Conservation (phyloP, 2,329 filamentous ascomycete species). For the Phialocephala sp. region DNA sequence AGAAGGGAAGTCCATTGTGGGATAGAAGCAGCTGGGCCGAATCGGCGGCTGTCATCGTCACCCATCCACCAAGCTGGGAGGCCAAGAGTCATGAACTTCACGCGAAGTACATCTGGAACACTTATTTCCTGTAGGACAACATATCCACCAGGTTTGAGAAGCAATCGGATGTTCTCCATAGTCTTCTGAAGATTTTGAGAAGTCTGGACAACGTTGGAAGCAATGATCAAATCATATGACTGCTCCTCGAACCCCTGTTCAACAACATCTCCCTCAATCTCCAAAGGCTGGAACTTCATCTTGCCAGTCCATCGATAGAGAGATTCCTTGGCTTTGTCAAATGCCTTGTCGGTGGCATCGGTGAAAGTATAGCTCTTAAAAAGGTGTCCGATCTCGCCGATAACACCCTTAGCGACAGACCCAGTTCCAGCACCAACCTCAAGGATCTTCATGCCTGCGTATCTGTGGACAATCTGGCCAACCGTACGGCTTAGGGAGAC, state of each 20-base stretch:
- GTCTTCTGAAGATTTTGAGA: slow-evolving; percentile 33
- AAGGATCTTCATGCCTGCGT: slow-evolving; percentile 16
- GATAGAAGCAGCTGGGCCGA: slow-evolving; percentile 10
- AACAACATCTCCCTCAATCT: slow-evolving; percentile 19
- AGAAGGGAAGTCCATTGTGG: slow-evolving; percentile 13
- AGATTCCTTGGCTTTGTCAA: slow-evolving; percentile 43
- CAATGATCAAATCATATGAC: slow-evolving; percentile 35
- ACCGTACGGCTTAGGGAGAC: slow-evolving; percentile 20
- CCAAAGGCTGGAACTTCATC: slow-evolving; percentile 41
- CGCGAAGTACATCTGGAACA: slow-evolving; percentile 10
- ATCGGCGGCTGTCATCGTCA: slow-evolving; percentile 3
- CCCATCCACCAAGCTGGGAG: slow-evolving; percentile 17
- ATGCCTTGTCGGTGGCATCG: slow-evolving; percentile 50
- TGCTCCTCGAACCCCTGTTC: slow-evolving; percentile 28
- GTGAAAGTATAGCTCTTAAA: slow-evolving; percentile 44
- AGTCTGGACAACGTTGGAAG: slow-evolving; percentile 35
- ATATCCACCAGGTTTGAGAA: slow-evolving; percentile 41
- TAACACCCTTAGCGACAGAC: slow-evolving; percentile 6
- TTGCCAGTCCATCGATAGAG: slow-evolving; percentile 33
- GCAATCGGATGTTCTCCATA: slow-evolving; percentile 36
- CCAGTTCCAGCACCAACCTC: slow-evolving; percentile 9
- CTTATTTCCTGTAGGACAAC: slow-evolving; percentile 38
- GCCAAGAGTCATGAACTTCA: slow-evolving; percentile 12
- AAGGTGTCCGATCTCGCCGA: slow-evolving; percentile 20
- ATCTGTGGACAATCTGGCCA: slow-evolving; percentile 17